Evolutionary conservation across 805 yeast genomes (phyloP).

Genomic region (Zygosaccharomyces bailii): DNA sequence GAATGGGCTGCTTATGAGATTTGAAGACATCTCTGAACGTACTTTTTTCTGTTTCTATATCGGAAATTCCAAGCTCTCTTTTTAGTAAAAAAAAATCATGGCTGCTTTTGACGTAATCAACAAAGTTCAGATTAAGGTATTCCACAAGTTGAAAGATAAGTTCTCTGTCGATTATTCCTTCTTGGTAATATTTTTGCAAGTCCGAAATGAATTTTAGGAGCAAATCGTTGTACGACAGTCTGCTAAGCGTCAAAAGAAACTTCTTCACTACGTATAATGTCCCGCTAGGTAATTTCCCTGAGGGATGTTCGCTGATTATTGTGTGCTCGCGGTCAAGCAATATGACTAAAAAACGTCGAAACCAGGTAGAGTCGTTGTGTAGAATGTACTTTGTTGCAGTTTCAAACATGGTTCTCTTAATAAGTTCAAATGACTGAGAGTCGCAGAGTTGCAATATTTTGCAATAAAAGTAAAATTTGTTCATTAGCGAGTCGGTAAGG

Average conservation of each 20-base stretch:
- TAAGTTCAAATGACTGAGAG: constrained; percentile 19
- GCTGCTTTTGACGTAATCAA: constrained; percentile 22
- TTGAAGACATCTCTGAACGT: constrained; percentile 23
- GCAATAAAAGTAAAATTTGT: constrained; percentile 20
- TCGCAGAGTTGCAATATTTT: constrained; percentile 25
- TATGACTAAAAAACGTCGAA: constrained; percentile 15
- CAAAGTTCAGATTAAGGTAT: constrained; percentile 22
- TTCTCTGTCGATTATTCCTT: constrained; percentile 1
- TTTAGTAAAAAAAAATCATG: constrained; percentile 27
- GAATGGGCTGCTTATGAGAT: constrained; percentile 5
- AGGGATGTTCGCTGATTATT: constrained; percentile 3
- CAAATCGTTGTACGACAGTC: constrained; percentile 15
- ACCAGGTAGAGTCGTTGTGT: constrained; percentile 9
- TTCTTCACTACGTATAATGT: constrained; percentile 13
- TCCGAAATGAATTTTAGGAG: constrained; percentile 15
- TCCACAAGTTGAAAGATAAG: constrained; percentile 13
- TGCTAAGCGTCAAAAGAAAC: constrained; percentile 18
- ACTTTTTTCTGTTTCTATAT: constrained; percentile 29
- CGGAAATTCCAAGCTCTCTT: constrained; percentile 28
- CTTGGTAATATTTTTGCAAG: constrained; percentile 11
- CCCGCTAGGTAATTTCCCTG: constrained; percentile 4
- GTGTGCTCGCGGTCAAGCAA: constrained; percentile 22
- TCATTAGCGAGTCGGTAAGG: constrained; percentile 14
- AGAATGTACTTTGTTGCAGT: constrained; percentile 17
- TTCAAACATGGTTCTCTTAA: constrained; percentile 23